Evolutionary conservation across 2,329 filamentous ascomycete genomes (phyloP), one percentile per base, ranked within the genome.

Genomic region (Paraconiothyrium sp.): DNA sequence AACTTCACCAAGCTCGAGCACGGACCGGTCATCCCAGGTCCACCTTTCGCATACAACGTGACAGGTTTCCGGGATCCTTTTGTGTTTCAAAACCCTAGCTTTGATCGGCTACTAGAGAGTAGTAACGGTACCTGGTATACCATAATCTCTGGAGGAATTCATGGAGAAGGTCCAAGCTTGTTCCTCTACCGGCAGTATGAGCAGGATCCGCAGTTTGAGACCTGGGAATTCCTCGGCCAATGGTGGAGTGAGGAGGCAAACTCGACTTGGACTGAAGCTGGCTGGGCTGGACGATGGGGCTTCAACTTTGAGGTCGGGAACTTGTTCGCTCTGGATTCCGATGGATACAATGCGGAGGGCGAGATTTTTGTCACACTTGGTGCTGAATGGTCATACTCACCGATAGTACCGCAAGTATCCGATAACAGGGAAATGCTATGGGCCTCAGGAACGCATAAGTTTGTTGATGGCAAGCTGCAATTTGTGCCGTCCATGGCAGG

Each of bases 221-320:
- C 79, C 47, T 81, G 73, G 70, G 74, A 78, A 63, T 78, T 74
- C 44, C 62, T 78, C 20, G 75, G 75, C 24, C 58, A 79, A 59
- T 76, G 79, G 81, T 78, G 80, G 80, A 76, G 79, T 24, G 81
- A 82, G 59, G 58, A 74, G 30, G 74, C 67, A 14, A 71, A 72
- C 46, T 58, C 66, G 4, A 72, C 68, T 0, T 72, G 68, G 68
- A 67, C 65, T 2, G 66, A 70, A 44, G 57, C 48, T 22, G 63
- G 61, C 0, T 72, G 69, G 67, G 66, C 67, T 11, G 68, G 67
- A 48, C 65, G 69, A n/a, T 72, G 68, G 68, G 68, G 68, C 0
- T 83, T 76, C 72, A 84, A 84, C 62, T 83, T 82, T 46, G 82
- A 84, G 65, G 79, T 82, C 11, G 72, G 63, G 22, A 83, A 83